Conservation (phyloP, 1,284 basidiomycete genomes). For the Ganoderma sinense region DNA sequence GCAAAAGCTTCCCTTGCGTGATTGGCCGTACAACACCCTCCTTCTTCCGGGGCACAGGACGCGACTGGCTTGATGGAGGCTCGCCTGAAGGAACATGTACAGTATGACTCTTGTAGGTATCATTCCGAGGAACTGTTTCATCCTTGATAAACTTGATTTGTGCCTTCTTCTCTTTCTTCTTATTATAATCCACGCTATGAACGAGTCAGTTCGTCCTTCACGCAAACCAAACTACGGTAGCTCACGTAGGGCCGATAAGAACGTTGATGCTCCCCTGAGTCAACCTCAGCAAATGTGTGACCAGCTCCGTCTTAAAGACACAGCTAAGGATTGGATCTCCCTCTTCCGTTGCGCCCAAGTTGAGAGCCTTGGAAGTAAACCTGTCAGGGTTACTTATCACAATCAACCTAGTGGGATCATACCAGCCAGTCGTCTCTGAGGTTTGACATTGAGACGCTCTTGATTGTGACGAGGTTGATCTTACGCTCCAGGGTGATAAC, state of each 20-base stretch:
- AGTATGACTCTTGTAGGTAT: slow-evolving; percentile 93
- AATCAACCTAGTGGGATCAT: slow-evolving; percentile 30
- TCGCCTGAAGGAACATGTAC: slow-evolving; percentile 93
- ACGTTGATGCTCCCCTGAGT: slow-evolving; percentile 84
- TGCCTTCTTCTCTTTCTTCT: slow-evolving; percentile 97
- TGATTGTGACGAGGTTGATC: slow-evolving; percentile 89
- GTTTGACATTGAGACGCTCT: slow-evolving; percentile 85
- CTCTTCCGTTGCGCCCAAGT: slow-evolving; percentile 84
- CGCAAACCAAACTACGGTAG: slow-evolving; percentile 19
- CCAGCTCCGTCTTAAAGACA: slow-evolving; percentile 96
- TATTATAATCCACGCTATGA: slow-evolving; percentile 83
- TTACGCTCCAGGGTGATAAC: slow-evolving; percentile 84
- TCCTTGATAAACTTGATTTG: slow-evolving; percentile 92
- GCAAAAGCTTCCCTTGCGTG: slow-evolving; percentile 84
- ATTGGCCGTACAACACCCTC: slow-evolving; percentile 85
- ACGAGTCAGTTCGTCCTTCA: slow-evolving; percentile 15
- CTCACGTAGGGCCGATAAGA: slow-evolving; percentile 80
- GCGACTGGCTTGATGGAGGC: slow-evolving; percentile 81
- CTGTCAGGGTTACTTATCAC: background rate
- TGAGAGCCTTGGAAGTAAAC: slow-evolving; percentile 58
- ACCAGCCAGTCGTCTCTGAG: slow-evolving; percentile 97
- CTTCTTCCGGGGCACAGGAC: slow-evolving; percentile 88
- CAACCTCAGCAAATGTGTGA: slow-evolving; percentile 82
- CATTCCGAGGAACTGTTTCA: slow-evolving; percentile 83
- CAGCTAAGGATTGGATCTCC: slow-evolving; percentile 96